phyloP scores from a whole-genome alignment of 78 protist genomes.

The Dictyostelium intermedium region DNA sequence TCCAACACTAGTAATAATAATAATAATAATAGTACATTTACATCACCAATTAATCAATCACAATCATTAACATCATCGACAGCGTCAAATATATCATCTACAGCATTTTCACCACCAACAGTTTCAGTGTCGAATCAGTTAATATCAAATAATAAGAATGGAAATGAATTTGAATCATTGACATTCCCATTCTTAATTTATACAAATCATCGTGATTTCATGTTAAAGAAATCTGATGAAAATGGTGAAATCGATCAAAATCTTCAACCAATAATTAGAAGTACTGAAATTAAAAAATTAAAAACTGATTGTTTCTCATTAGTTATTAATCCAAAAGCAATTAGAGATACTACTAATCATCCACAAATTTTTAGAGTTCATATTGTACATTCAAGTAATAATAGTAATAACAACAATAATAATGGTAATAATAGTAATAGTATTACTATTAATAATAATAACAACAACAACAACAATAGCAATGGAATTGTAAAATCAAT shows the following conservation, averaged over 20 bases:
- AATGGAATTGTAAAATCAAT: not conserved
- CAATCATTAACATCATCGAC: not conserved
- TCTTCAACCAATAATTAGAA: not conserved
- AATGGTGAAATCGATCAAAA: slow-evolving; percentile 44
- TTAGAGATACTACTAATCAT: not conserved
- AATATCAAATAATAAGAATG: not conserved
- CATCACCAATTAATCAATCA: not conserved
- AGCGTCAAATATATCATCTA: not conserved
- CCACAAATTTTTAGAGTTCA: slow-evolving; percentile 59
- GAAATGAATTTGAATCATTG: not conserved
- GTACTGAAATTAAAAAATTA: slow-evolving; percentile 15
- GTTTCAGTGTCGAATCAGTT: not conserved
- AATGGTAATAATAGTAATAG: not conserved
- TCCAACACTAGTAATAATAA: not conserved
- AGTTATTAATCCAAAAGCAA: not conserved
- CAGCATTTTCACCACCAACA: not conserved
- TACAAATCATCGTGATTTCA: slow-evolving; percentile 12
- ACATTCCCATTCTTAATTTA: slow-evolving; percentile 5
- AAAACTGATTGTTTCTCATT: slow-evolving; percentile 8
- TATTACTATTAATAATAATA: not conserved
- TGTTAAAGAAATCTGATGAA: slow-evolving; percentile 13
- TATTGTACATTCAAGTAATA: slow-evolving; percentile 9
- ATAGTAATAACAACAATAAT: not conserved
- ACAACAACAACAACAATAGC: too few species aligned
- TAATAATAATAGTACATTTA: not conserved